Base-by-base conservation (phyloP, 805 yeast species). In the Saturnispora halmiae region DNA sequence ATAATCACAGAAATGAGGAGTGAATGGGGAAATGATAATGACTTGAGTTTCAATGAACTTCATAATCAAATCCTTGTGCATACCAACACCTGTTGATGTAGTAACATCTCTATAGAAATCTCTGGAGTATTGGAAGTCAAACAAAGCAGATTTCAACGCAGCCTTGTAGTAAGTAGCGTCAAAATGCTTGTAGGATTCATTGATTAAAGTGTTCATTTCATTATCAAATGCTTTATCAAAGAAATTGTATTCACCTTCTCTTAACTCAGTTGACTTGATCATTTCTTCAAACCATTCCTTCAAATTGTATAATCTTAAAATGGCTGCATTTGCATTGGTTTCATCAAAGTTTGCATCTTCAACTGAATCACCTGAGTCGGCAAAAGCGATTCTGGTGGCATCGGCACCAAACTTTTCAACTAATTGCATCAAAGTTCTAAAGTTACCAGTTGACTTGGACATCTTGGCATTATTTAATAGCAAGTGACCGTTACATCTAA, bases 281-380 rank as follows among this genome's bases (percentile, higher is more conserved):
- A 77, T 66, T 43, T 82, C 92, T 61, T 88, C 96, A 59, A 83
- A 75, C 98, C 98, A 92, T 64, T 88, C 97, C 61, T 85, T 90
- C 63, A 90, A 72, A 41, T 85, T 90, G 62, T 75, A 82, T 60
- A 92, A 73, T 67, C 98, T 83, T 61, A 92, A 74, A 60, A 92
- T 88, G 20, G 97, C 96, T 35, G 98, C 96, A 57, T 92, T 92
- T 41, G 98, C 98, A 57, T 80, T 88, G 46, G 86, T 68, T 67
- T 92, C 98, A 56, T 92, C 98, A 58, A 92, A 84, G 70, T 92
- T 92, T 40, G 98, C 98, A 64, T 92, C 98, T 67, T 92, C 98
- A 51, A 87, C 77, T 32, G 92, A 71, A 61, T 92, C 98, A 70
- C 98, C 98, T 39, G 96, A 96, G 69, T 92, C 98, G 34, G 97